A percentile compares a stretch with the other conserved stretches of the same genome.
These are phyloP conservation scores for Tardiomyces blankii DNA, from an alignment of 1,139 yeast genomes.

Conservation along the genomic window DNA sequence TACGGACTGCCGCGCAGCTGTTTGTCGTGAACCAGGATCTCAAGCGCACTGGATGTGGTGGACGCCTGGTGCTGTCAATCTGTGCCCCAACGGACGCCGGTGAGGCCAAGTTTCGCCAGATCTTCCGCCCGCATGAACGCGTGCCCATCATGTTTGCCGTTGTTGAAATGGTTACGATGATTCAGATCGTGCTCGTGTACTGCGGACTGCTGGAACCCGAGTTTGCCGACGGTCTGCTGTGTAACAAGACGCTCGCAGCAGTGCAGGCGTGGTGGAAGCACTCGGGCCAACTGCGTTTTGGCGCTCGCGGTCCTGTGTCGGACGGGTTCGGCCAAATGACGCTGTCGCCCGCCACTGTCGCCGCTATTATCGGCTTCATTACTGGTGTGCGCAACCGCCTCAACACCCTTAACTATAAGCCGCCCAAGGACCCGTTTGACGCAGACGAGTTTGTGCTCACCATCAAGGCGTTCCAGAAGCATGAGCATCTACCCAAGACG, in stretches of 20 bases:
- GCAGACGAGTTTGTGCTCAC: slow-evolving; percentile 52
- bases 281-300: slow-evolving; percentile 53
- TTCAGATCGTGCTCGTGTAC: slow-evolving; percentile 69
- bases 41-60: slow-evolving; percentile 70
- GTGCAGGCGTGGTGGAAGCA: slow-evolving; percentile 73
- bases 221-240: slow-evolving; percentile 74
- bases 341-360: slow-evolving; percentile 55
- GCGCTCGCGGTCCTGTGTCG: slow-evolving; percentile 32
- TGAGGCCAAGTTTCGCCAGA: slow-evolving; percentile 71
- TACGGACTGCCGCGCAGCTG: slow-evolving; percentile 36
- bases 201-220: slow-evolving; percentile 60
- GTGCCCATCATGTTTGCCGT: slow-evolving; percentile 58
- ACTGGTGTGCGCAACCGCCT: slow-evolving; percentile 57
- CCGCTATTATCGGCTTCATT: slow-evolving; percentile 56
- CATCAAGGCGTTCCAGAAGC: slow-evolving; percentile 58
- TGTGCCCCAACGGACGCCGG: slow-evolving; percentile 64
- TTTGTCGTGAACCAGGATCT: slow-evolving; percentile 70
- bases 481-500: slow-evolving; percentile 45
- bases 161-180: slow-evolving; percentile 57
- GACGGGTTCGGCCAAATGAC: slow-evolving; percentile 31
- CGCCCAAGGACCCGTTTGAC: slow-evolving; percentile 82
- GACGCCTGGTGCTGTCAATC: slow-evolving; percentile 65
- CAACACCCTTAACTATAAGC: slow-evolving; percentile 50
- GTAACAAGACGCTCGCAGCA: slow-evolving; percentile 66
- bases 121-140: slow-evolving; percentile 46